Conservation (phyloP, 805 yeast genomes). For the Ogataea siamensis region DNA sequence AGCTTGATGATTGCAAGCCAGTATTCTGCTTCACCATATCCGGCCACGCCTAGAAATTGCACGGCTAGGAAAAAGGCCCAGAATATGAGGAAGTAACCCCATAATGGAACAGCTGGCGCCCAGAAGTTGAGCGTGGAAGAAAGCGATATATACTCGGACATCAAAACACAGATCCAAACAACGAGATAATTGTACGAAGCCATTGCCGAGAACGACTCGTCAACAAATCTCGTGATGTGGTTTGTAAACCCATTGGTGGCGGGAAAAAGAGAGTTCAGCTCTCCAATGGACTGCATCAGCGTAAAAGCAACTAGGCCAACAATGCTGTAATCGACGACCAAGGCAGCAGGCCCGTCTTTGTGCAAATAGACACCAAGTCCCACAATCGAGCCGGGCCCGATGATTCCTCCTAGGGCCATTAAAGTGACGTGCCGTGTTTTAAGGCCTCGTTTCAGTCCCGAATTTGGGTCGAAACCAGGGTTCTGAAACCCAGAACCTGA, state of each 20-base stretch:
- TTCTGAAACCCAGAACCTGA: background rate
- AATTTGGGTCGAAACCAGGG: slow-evolving; percentile 26
- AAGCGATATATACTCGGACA: slow-evolving; percentile 51
- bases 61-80: slow-evolving; percentile 49
- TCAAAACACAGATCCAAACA: slow-evolving; percentile 51
- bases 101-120: slow-evolving; percentile 52
- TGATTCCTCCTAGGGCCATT: slow-evolving; percentile 52
- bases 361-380: slow-evolving; percentile 45
- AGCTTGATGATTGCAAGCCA: slow-evolving; percentile 50
- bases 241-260: slow-evolving; percentile 41
- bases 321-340: slow-evolving; percentile 45
- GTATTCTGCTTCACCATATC: slow-evolving; percentile 56
- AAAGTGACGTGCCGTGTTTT: slow-evolving; percentile 51
- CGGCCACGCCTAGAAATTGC: slow-evolving; percentile 49
- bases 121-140: slow-evolving; percentile 48
- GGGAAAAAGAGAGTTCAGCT: slow-evolving; percentile 45
- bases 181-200: slow-evolving; percentile 49
- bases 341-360: slow-evolving; percentile 49
- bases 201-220: slow-evolving; percentile 51
- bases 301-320: slow-evolving; percentile 48
- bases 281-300: slow-evolving; percentile 54
- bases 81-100: slow-evolving; percentile 51
- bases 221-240: slow-evolving; percentile 47
- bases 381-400: slow-evolving; percentile 54
- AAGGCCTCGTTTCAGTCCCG: slow-evolving; percentile 43